Evolutionary conservation across 2,329 filamentous ascomycete species (phyloP).

Genomic region (Spiromastix sp.): DNA sequence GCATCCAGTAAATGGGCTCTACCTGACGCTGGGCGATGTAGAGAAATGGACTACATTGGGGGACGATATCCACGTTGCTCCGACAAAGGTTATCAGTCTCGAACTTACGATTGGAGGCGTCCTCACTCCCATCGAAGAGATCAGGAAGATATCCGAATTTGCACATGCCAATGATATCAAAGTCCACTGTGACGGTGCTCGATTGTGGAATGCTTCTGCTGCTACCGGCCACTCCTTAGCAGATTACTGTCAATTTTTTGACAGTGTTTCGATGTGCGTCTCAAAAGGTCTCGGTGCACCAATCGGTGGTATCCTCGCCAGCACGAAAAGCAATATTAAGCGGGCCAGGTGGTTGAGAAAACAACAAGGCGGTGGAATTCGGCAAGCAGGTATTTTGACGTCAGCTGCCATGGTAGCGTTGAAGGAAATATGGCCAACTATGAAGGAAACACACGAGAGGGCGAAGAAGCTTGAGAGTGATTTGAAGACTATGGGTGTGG

Average conservation of each 20-base stretch:
- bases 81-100: constrained; percentile 63
- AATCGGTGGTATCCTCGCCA: constrained; percentile 59
- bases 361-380: constrained; percentile 61
- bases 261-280: constrained; percentile 62
- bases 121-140: constrained; percentile 60
- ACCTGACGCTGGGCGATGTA: constrained; percentile 46
- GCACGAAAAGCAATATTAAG: constrained; percentile 42
- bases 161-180: constrained; percentile 50
- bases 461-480: constrained; percentile 15
- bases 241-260: constrained; percentile 55
- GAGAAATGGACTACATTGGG: constrained; percentile 48
- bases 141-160: constrained; percentile 54
- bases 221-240: constrained; percentile 52
- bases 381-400: constrained; percentile 42
- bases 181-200: constrained; percentile 64
- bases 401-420: constrained; percentile 16
- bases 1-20: constrained; percentile 6
- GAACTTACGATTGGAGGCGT: constrained; percentile 71
- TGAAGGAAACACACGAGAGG: constrained; percentile 15
- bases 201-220: constrained; percentile 65
- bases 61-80: constrained; percentile 63
- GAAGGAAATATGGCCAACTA: constrained; percentile 16
- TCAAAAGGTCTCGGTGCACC: constrained; percentile 68
- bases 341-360: constrained; percentile 60
- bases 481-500: constrained; percentile 35